A percentile compares a stretch with the other conserved stretches of the same genome.
These are phyloP conservation scores for Waitea zeae DNA, from an alignment of 1,284 basidiomycete genomes.

Conservation along the genomic window DNA sequence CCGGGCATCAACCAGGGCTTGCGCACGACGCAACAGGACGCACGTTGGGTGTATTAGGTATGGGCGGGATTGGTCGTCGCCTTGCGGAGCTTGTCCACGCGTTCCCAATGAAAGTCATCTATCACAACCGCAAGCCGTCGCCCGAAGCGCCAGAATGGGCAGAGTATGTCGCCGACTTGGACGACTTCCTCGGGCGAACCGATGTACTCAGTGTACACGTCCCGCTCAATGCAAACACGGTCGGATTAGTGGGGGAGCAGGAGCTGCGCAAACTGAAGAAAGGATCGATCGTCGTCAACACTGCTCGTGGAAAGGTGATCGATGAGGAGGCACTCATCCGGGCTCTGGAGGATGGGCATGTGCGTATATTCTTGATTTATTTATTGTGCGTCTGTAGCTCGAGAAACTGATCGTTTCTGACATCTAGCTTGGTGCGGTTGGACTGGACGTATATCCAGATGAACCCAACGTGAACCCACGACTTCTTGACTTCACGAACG, in stretches of 20 bases:
- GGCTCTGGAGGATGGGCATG: constrained; percentile 74
- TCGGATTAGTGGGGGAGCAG: constrained; percentile 58
- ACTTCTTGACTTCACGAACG: constrained; percentile 63
- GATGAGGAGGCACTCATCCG: constrained; percentile 78
- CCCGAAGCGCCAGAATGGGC: constrained; percentile 51
- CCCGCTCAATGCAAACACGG: constrained; percentile 57
- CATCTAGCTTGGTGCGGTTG: constrained; percentile 63
- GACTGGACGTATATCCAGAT: constrained; percentile 81
- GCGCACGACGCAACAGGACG: constrained; percentile 65
- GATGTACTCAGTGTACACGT: constrained; percentile 74
- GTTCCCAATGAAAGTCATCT: constrained; percentile 80
- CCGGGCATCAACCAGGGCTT: constrained; percentile 20
- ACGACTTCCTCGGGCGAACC: constrained; percentile 56
- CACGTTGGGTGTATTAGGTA: constrained; percentile 74
- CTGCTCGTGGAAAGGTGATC: constrained; percentile 78
- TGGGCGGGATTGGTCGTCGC: constrained; percentile 76
- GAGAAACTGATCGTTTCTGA: background rate
- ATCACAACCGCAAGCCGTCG: constrained; percentile 54
- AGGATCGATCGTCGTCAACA: constrained; percentile 74
- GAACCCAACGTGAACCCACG: constrained; percentile 77
- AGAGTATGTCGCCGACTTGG: constrained; percentile 52
- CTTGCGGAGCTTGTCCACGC: constrained; percentile 46
- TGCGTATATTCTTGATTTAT: constrained; percentile 18
- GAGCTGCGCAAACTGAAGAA: constrained; percentile 72
- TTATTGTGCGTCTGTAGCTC: constrained; percentile 3